Evolutionary conservation across 2,329 filamentous ascomycete species (phyloP), one percentile per base, ranked within the genome.

Genomic region (Pseudodiploospora longispora): DNA sequence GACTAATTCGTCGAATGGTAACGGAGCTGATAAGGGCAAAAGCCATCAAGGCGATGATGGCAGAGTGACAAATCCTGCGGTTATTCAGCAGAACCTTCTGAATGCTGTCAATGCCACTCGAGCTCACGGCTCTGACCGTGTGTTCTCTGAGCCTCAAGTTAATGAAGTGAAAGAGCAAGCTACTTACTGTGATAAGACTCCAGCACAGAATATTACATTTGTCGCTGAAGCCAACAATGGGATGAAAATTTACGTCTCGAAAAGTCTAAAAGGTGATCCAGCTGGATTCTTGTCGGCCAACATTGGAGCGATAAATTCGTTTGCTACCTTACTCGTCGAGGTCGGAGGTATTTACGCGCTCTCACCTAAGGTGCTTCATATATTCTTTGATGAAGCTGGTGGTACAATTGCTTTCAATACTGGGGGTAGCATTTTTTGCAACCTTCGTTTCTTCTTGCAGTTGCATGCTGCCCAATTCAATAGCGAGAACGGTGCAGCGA

Each of bases 381-480:
- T 97, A 41, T 97, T 91, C 67, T 88, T 89, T 55, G 90, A 96
- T 55, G 78, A 83, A 35, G 65, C 69, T 3, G 86, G 88, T 4
- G 79, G 78, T 44, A 90, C 88, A 0, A 95, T 98, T 50, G 93
- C 91, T 0, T 98, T 98, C 72, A 98, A 98, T 61, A 77, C 78
- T 6, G 79, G 75, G 34, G 90, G 91, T 33, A 87, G 84, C 55
- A 78, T 98, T 30, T 98, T 97, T 69, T 96, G 89, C 72, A 98
- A 98, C 59, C 76, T 95, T 51, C 76, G 87, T 12, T 95, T 87
- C 70, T 97, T 90, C 62, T 66, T 84, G 48, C 82, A 91, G 57
- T 66, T 96, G 30, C 91, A 97, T 58, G 71, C 78, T 37, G 57
- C 67, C 10, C 63, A 70, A 50, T 62, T 80, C 39, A 55, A 51